Percentiles rank a stretch among this genome's conserved stretches.
These are phyloP conservation scores for Blastobotrys robertii DNA, from an alignment of 805 yeast genomes.

Conservation along the genomic window DNA sequence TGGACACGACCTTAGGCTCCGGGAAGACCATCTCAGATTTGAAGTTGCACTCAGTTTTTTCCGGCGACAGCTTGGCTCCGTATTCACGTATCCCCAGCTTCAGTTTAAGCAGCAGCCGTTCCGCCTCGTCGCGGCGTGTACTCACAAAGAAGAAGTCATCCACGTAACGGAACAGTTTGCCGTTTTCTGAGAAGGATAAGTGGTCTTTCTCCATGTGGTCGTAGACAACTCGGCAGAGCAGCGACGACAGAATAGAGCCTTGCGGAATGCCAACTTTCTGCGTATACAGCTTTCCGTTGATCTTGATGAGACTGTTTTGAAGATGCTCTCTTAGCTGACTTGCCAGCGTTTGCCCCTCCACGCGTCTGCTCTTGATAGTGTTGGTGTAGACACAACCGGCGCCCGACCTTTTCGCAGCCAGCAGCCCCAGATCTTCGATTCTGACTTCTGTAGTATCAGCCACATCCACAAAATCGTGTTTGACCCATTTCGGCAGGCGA, in stretches of 20 bases:
- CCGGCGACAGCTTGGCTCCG: slow-evolving; percentile 32
- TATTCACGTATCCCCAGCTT: slow-evolving; percentile 34
- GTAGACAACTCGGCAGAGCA: slow-evolving; percentile 65
- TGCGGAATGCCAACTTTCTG: slow-evolving; percentile 71
- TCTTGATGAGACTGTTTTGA: slow-evolving; percentile 32
- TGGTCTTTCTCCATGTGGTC: slow-evolving; percentile 41
- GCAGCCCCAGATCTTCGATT: no score
- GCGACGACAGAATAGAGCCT: slow-evolving; percentile 69
- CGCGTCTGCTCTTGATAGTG: no score
- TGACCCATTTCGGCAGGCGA: not conserved
- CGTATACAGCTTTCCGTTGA: slow-evolving; percentile 31
- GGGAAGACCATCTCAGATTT: not conserved
- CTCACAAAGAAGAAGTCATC: slow-evolving; percentile 81
- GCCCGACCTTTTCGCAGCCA: no score
- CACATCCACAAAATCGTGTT: not conserved
- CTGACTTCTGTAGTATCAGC: no score
- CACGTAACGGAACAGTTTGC: slow-evolving; percentile 52
- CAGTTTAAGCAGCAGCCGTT: slow-evolving; percentile 24
- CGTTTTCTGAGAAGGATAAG: slow-evolving; percentile 21
- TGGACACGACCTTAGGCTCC: not conserved
- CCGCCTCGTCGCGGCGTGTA: slow-evolving; percentile 28
- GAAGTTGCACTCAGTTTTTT: slow-evolving; percentile 31
- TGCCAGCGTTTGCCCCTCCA: no score
- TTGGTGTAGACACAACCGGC: no score
- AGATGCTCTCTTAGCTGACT: slow-evolving; percentile 39